phyloP scores from a whole-genome alignment of 805 yeast species.

The Kuraishia hungarica region DNA sequence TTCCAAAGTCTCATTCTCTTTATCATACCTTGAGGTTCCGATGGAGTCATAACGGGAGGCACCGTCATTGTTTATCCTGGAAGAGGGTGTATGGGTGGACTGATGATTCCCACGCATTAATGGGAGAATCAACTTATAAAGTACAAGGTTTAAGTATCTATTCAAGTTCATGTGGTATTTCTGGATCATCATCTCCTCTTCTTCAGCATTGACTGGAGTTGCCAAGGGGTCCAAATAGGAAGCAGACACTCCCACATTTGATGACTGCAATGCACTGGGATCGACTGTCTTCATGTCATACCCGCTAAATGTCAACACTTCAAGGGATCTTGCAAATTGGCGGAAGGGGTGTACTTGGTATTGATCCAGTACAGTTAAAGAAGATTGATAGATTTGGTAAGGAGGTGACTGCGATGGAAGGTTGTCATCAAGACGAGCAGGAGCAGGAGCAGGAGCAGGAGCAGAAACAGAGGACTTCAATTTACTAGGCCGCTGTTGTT shows the following conservation, averaged over 20 bases:
- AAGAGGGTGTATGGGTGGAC: not conserved
- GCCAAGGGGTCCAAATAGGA: not conserved
- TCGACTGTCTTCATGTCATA: not conserved
- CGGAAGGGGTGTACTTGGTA: not conserved
- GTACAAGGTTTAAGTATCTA: slow-evolving; percentile 22
- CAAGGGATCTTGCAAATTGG: slow-evolving; percentile 1
- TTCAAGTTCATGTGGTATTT: slow-evolving; percentile 28
- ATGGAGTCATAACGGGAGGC: not conserved
- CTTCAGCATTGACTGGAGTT: slow-evolving; percentile 1
- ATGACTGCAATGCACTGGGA: not conserved
- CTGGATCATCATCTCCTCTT: slow-evolving; percentile 13
- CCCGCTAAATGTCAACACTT: not conserved
- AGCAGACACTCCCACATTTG: not conserved
- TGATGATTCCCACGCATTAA: slow-evolving; percentile 11
- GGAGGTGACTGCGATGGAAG: not conserved
- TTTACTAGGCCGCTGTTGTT: not conserved
- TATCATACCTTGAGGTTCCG: slow-evolving; percentile 13
- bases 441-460: not conserved
- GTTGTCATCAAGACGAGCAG: not conserved
- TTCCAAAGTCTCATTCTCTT: slow-evolving; percentile 29
- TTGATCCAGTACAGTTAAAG: not conserved
- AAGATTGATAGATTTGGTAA: not conserved
- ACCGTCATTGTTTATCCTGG: not conserved
- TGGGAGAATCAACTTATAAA: slow-evolving; percentile 25
- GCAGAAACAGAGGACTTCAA: not conserved